Conservation (phyloP, 1,284 basidiomycete genomes). For the Anthracocystis panici-leucophaei region DNA sequence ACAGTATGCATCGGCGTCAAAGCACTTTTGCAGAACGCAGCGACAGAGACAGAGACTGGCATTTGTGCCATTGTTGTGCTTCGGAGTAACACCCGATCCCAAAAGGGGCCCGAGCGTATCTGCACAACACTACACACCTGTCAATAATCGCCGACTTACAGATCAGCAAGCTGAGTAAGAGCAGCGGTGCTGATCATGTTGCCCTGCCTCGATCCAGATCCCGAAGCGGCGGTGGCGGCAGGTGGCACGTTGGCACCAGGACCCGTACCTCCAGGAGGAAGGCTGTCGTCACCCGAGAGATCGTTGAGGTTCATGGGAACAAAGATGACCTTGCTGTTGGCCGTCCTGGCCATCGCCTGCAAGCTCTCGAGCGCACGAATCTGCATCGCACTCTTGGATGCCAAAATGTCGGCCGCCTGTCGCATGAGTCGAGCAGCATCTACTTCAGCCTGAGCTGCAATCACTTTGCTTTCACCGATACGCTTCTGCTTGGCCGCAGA, state of each 20-base stretch:
- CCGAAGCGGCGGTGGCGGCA: constrained; percentile 5
- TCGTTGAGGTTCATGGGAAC: constrained; percentile 78
- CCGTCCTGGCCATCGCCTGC: constrained; percentile 79
- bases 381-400: constrained; percentile 89
- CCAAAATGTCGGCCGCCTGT: constrained; percentile 75
- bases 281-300: constrained; percentile 18
- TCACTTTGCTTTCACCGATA: constrained; percentile 94
- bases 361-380: constrained; percentile 93
- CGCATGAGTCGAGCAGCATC: constrained; percentile 90
- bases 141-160: constrained; percentile 16
- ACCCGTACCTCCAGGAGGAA: constrained; percentile 23
- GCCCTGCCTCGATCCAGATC: constrained; percentile 6
- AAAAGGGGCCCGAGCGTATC: not conserved
- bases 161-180: constrained; percentile 36
- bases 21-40: not conserved
- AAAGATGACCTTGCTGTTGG: constrained; percentile 88
- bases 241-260: constrained; percentile 12
- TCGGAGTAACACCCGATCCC: not conserved
- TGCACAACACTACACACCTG: not conserved
- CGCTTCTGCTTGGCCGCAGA: constrained; percentile 93
- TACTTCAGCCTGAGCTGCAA: constrained; percentile 94
- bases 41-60: not conserved
- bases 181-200: constrained; percentile 42
- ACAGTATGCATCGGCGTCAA: not conserved
- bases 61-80: not conserved